These are phyloP conservation scores for Cordyceps cateniannulata DNA, from an alignment of 2,329 filamentous ascomycete species.

Conservation along the genomic window DNA sequence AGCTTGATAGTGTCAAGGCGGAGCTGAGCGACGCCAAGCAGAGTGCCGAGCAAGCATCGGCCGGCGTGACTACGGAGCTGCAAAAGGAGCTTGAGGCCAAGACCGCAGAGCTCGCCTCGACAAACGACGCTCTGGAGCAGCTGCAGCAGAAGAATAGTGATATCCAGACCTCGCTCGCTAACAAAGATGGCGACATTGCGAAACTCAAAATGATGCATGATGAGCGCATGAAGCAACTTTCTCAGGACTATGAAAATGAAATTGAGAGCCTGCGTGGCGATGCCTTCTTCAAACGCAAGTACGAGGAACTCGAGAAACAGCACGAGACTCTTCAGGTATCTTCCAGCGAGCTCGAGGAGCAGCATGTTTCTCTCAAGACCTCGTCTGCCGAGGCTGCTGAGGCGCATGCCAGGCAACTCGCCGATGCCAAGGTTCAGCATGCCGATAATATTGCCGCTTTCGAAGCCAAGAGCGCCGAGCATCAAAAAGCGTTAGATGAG, in stretches of 20 bases:
- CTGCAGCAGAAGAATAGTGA: constrained; percentile 43
- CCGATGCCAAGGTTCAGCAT: constrained; percentile 37
- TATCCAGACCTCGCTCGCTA: constrained; percentile 38
- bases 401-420: constrained; percentile 35
- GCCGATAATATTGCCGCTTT: constrained; percentile 39
- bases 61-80: constrained; percentile 18
- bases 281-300: constrained; percentile 58
- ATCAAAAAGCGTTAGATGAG: constrained; percentile 48
- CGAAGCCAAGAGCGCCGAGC: constrained; percentile 44
- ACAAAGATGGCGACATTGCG: constrained; percentile 43
- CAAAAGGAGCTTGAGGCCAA: constrained; percentile 34
- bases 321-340: constrained; percentile 43
- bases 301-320: constrained; percentile 52
- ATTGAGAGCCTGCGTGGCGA: constrained; percentile 58
- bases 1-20: constrained; percentile 41
- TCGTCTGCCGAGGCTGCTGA: constrained; percentile 30
- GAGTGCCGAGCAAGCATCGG: not conserved
- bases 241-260: constrained; percentile 57
- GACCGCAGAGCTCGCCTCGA: constrained; percentile 40
- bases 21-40: constrained; percentile 18
- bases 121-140: constrained; percentile 39
- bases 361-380: constrained; percentile 45
- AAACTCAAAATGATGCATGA: constrained; percentile 51
- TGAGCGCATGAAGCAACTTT: constrained; percentile 51
- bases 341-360: constrained; percentile 44